Conservation (phyloP, 1,284 basidiomycete species). For the Phellopilus nigrolimitatus region DNA sequence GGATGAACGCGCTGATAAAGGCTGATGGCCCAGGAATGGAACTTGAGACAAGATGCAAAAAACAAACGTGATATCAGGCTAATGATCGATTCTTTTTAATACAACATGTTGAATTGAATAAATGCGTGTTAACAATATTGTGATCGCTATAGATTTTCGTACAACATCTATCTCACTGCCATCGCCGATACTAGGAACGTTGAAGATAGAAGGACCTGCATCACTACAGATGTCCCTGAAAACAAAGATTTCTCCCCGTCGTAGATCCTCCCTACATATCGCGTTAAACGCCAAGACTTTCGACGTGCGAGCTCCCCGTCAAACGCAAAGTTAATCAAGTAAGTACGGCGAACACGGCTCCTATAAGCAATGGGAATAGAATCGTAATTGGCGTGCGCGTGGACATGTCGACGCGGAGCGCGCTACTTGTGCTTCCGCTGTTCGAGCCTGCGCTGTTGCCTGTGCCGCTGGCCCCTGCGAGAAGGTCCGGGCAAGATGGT, state of each 20-base stretch:
- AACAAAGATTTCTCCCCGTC: neutral
- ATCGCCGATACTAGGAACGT: neutral
- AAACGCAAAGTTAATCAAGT: no score
- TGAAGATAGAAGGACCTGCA: neutral
- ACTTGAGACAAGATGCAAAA: no score
- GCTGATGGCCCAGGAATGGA: no score
- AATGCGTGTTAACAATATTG: no score
- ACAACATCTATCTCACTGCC: neutral
- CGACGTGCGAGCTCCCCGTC: no score
- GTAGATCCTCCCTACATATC: no score
- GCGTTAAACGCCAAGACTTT: no score
- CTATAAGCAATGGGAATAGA: neutral
- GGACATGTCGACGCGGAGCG: neutral
- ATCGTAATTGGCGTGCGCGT: neutral
- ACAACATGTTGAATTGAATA: no score
- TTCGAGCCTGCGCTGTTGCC: neutral
- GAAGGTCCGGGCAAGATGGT: constrained; percentile 51
- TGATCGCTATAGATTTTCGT: no score
- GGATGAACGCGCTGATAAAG: no score
- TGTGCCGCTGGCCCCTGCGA: constrained; percentile 23
- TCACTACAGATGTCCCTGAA: neutral
- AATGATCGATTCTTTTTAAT: no score
- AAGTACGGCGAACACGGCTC: neutral
- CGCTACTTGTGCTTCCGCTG: neutral
- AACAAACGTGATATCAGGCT: no score